Conservation (phyloP, 495 filamentous ascomycete genomes). For the Penicillium cinerascens region DNA sequence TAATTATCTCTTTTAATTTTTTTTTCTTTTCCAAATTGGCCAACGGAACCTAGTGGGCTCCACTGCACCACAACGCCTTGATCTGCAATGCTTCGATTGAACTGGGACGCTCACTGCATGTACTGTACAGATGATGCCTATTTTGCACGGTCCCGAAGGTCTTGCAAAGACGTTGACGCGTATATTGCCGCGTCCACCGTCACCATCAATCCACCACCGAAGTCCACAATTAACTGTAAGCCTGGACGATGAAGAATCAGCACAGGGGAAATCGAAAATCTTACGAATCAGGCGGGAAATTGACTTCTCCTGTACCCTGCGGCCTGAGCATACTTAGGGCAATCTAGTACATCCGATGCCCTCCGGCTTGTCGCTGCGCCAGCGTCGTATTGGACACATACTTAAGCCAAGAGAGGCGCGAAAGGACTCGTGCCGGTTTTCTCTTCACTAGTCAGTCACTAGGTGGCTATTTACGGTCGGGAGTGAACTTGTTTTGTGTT, state of each 20-base stretch:
- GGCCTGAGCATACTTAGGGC: background rate
- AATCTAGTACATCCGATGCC: background rate
- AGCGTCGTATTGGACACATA: slow-evolving; percentile 13
- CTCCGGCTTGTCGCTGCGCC: background rate
- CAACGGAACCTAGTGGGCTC: background rate
- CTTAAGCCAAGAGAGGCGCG: slow-evolving; percentile 2
- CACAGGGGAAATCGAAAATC: background rate
- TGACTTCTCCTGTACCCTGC: background rate
- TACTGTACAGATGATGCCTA: too few relatives aligned
- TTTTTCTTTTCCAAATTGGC: background rate
- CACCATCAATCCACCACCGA: slow-evolving; percentile 1
- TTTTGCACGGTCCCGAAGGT: too few relatives aligned
- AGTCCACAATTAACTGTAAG: background rate
- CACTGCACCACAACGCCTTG: background rate
- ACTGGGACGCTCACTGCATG: too few relatives aligned
- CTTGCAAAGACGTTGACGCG: slow-evolving; percentile 1
- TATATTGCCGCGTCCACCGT: slow-evolving; percentile 11
- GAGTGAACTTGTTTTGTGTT: background rate
- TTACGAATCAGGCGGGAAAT: background rate
- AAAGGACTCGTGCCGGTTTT: background rate
- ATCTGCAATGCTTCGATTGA: background rate
- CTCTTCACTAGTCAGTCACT: background rate
- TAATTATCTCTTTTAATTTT: background rate
- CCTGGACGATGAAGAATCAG: background rate
- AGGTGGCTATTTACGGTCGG: background rate